A percentile compares a stretch with the other conserved stretches of the same genome.
Conservation (phyloP, 441 rosid genomes). For the Mallotus repandus region DNA sequence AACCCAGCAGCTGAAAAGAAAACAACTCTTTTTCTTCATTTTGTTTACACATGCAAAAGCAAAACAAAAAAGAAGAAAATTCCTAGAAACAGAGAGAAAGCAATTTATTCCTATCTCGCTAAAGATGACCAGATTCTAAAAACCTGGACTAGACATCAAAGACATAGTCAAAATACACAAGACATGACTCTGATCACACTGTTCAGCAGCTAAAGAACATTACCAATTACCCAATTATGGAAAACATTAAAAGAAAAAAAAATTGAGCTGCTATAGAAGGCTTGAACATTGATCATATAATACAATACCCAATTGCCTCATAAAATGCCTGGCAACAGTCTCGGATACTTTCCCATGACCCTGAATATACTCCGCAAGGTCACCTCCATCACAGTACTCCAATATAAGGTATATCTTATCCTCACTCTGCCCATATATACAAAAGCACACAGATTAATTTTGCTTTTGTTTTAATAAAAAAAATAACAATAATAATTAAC, state of each 20-base stretch:
- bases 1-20: conserved; percentile 65
- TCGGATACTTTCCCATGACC: conserved; percentile 64
- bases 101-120: background rate
- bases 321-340: conserved; percentile 70
- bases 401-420: conserved; percentile 69
- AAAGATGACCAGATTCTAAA: conserved; percentile 1
- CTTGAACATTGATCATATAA: background rate
- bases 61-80: background rate
- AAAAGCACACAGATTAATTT: background rate
- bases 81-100: conserved; percentile 6
- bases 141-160: background rate
- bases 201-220: background rate
- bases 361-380: conserved; percentile 66
- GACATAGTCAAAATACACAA: background rate
- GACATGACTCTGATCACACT: background rate
- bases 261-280: background rate
- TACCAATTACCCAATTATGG: background rate
- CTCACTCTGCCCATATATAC: conserved; percentile 39
- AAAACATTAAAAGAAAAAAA: background rate
- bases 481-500: too few species aligned
- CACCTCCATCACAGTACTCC: conserved; percentile 92
- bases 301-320: conserved; percentile 68
- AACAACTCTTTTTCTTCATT: conserved; percentile 3
- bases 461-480: too few species aligned
- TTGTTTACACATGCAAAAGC: conserved; percentile 15